Percentiles rank a stretch among this genome's conserved stretches.
Evolutionary conservation across 2,329 filamentous ascomycete species (phyloP).

Genomic region (Verticillium isaacii): DNA sequence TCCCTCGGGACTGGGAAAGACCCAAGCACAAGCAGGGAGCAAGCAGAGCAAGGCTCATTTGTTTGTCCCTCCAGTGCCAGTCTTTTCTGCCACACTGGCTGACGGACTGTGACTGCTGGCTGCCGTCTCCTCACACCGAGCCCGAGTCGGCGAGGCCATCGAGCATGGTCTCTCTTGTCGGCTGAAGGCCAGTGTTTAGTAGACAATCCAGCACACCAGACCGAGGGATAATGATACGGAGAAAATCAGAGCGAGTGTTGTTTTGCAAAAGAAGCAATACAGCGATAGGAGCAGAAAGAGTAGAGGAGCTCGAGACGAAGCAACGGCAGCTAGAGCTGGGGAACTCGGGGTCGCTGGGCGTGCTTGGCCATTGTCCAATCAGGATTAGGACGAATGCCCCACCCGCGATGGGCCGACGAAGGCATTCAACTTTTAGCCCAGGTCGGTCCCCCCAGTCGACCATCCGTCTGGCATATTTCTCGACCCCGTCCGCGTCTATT

Average conservation of each 20-base stretch:
- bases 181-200: no score
- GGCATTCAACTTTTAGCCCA: background rate
- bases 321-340: background rate
- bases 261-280: no score
- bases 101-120: background rate
- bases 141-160: background rate
- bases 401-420: background rate
- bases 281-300: no score
- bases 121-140: background rate
- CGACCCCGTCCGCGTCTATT: no score
- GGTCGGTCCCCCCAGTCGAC: background rate
- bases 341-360: background rate
- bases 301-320: no score
- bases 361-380: background rate
- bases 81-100: background rate
- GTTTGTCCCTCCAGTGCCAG: background rate
- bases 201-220: no score
- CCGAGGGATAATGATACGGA: no score
- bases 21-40: background rate
- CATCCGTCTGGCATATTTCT: no score
- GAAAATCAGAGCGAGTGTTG: no score
- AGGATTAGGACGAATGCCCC: background rate
- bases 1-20: background rate
- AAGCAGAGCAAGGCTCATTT: background rate
- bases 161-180: no score